phyloP scores from a whole-genome alignment of 1,139 yeast species.

The Kodamaea anthophila region DNA sequence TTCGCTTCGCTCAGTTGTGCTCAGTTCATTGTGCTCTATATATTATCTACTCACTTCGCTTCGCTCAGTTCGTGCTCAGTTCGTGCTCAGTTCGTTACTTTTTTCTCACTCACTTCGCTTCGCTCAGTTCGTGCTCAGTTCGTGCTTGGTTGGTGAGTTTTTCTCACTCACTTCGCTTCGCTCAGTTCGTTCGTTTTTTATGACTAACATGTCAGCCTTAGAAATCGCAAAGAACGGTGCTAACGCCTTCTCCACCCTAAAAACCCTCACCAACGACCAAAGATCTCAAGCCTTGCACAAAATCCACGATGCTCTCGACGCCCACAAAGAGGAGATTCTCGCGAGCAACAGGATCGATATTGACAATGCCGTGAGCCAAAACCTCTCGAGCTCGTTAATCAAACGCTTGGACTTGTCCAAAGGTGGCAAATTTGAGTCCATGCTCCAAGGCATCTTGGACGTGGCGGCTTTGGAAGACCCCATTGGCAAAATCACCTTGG shows the following conservation, averaged over 20 bases:
- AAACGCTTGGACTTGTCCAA: constrained; percentile 78
- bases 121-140: neutral
- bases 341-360: constrained; percentile 72
- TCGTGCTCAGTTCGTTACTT: too few relatives aligned
- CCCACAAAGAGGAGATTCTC: constrained; percentile 55
- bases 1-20: too few relatives aligned
- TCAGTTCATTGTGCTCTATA: too few relatives aligned
- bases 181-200: constrained; percentile 1
- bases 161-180: too few relatives aligned
- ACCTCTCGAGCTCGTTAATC: constrained; percentile 62
- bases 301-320: constrained; percentile 63
- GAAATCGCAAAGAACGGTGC: constrained; percentile 75
- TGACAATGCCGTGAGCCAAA: constrained; percentile 54
- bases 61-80: too few relatives aligned
- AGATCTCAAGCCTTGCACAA: constrained; percentile 67
- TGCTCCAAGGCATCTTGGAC: constrained; percentile 92
- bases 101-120: neutral
- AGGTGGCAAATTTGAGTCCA: constrained; percentile 82
- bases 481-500: constrained; percentile 76
- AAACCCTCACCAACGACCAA: constrained; percentile 66
- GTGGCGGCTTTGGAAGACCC: constrained; percentile 89
- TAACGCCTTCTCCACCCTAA: constrained; percentile 69
- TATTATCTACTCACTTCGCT: too few relatives aligned
- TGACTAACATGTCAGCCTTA: constrained; percentile 39
- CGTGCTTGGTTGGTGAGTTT: too few relatives aligned